Evolutionary conservation across 768 basidiomycete species (phyloP).

Genomic region (Cubamyces sp.): DNA sequence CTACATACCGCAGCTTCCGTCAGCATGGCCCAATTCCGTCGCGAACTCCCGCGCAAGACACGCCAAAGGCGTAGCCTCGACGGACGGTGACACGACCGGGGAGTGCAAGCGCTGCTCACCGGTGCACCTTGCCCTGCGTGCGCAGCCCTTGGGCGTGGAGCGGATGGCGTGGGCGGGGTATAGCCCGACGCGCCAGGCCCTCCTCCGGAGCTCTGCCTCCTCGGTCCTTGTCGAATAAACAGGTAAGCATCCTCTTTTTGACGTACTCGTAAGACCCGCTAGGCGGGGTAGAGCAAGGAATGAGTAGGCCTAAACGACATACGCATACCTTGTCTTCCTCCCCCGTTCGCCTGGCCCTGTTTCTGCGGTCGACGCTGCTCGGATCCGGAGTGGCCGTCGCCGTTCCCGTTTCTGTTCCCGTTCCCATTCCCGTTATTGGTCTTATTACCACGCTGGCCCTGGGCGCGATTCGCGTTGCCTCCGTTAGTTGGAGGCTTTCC

Average conservation of each 20-base stretch:
- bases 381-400: too few relatives aligned
- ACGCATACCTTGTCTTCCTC: background rate
- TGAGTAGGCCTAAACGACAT: background rate
- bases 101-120: background rate
- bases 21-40: background rate
- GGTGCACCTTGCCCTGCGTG: background rate
- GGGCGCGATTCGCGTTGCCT: too few relatives aligned
- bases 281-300: background rate
- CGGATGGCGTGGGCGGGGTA: conserved; percentile 1
- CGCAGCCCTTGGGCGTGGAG: background rate
- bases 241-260: background rate
- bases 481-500: too few relatives aligned
- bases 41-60: background rate
- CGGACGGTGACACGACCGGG: too few relatives aligned
- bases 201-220: background rate
- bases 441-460: too few relatives aligned
- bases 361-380: too few relatives aligned
- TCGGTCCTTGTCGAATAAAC: background rate
- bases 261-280: background rate
- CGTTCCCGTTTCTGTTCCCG: too few relatives aligned
- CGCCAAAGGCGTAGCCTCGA: background rate
- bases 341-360: background rate
- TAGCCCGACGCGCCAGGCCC: background rate
- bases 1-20: background rate
- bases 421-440: too few relatives aligned